Base-by-base conservation (phyloP, 768 basidiomycete species). In the Amanita exitialis region DNA sequence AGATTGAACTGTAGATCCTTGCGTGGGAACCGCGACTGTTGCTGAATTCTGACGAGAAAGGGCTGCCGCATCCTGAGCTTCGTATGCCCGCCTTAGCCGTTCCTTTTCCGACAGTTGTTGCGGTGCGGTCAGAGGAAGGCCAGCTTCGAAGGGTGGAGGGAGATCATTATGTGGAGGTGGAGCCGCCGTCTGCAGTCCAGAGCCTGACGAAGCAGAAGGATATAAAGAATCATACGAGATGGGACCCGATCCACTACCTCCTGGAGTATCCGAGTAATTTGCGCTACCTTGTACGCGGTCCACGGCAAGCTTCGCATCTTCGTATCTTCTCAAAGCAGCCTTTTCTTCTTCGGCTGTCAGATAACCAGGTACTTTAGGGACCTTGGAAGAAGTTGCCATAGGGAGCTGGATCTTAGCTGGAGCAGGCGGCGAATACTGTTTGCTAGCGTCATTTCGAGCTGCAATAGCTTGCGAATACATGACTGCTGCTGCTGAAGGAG, bases 311-410 rank as follows among this genome's bases (percentile, higher is more conserved):
- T 79, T 86, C 0, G 87, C 87, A 46, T 86, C 78, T 27, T 83
- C 72, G 60, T 86, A 90, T 53, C 80, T 69, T 56, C 62, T 71
- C 50, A 89, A 60, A 20, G 82, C 82, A 2, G 77, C 83, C 60
- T 90, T 90, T 65, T 90, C 88, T 59, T 86, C 76, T 54, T 80
- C 82, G 0, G 86, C 86, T 16, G 79, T 77, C 30, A 67, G 65
- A 58, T 79, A 85, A 27, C 75, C 73, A 27, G 79, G 76, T 3
- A 71, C 60, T 7, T 48, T 46, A 2, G 35, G 7, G 1, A 8
- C 1, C 43, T 44, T 27, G 15, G 27, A 27, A 3, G 47, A 13
- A 6, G 10, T 16, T 25, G n/a, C 36, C 23, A 25, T 4, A 27
- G 47, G 37, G 9, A 21, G 47, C 2, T 23, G 20, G 23, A 27